phyloP scores from a whole-genome alignment of 192 early-diverging fungal genomes.

The Coemansia sp. region DNA sequence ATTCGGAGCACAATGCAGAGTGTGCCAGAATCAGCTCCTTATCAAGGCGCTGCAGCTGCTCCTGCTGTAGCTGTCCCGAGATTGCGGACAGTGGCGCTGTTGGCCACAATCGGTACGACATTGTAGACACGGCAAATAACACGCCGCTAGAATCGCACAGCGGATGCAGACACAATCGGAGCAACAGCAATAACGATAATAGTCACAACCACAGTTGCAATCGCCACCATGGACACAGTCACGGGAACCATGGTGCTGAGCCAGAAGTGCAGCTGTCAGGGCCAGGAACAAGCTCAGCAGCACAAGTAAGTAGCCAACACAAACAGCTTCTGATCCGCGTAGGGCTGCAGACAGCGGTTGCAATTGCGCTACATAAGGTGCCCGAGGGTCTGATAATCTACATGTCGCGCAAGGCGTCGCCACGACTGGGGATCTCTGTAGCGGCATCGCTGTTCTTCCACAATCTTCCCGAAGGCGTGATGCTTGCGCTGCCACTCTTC shows the following conservation, averaged over 20 bases:
- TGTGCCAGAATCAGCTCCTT: background rate
- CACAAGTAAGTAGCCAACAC: slow-evolving; percentile 36
- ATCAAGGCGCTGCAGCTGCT: background rate
- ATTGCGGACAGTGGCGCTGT: background rate
- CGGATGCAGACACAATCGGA: too few species aligned
- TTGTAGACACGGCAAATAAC: background rate
- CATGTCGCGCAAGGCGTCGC: slow-evolving; percentile 35
- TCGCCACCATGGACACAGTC: slow-evolving; percentile 10
- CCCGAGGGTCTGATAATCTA: slow-evolving; percentile 55
- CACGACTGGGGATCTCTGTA: slow-evolving; percentile 45
- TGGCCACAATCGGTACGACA: background rate
- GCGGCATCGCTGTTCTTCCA: slow-evolving; percentile 49
- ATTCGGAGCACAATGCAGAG: slow-evolving; percentile 9
- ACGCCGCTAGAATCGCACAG: background rate
- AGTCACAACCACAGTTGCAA: slow-evolving; percentile 3
- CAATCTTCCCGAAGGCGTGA: slow-evolving; percentile 56
- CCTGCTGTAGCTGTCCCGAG: background rate
- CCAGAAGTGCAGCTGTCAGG: slow-evolving; percentile 16
- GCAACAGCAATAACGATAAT: too few species aligned
- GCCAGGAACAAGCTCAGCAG: slow-evolving; percentile 17
- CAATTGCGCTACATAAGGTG: slow-evolving; percentile 54
- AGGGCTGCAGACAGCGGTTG: slow-evolving; percentile 50
- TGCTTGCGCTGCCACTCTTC: slow-evolving; percentile 51
- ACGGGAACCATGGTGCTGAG: slow-evolving; percentile 5
- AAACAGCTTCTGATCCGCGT: slow-evolving; percentile 36